Base-by-base conservation (phyloP, 345 rosid species). In the Citrus sp. region DNA sequence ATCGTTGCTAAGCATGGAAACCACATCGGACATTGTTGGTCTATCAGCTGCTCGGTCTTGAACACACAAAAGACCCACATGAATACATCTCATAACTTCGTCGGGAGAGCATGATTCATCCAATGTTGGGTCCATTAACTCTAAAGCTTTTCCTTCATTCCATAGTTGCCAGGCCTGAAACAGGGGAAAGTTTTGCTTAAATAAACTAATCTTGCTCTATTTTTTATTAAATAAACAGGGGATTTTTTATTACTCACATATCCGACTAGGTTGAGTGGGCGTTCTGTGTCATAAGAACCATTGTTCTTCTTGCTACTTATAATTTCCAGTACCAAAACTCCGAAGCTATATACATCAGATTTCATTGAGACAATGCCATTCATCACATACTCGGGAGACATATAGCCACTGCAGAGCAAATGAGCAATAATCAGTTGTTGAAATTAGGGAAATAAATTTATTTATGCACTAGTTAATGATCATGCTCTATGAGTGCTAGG, bases 21-120 rank as follows among this genome's bases (percentile, higher is more conserved):
- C 76, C 54, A 74, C 81, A 18, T 82, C 81, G 0, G 67, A 60
- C 81, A 82, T 78, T 7, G 76, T 74, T 1, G 84, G 84, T 40
- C 83, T 76, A 38, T 80, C 80, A 0, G 59, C 9, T 28, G 83
- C 73, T 12, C n/a, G 63, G 12, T 80, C 65, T 76, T 80, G 83
- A 7, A 60, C 77, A 7, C 82, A 75, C 46, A 82, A 28, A 3
- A 78, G 73, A n/a, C 74, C 75, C 27, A 72, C 40, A 72, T 72
- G 61, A 30, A 72, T 21, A 60, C 34, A 42, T 34, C 81, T 72
- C 4, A 54, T 4, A 9, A 72, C 40, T 72, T 72, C 75, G 21
- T 27, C 38, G 3, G n/a, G 40, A 8, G 37, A 9, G 61, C 37
- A 54, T 10, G 56, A 69, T 40, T 42, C 72, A 2, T 24, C 55